Base-by-base conservation (phyloP, 2,329 filamentous ascomycete species). In the Plenodomus biglobosus region DNA sequence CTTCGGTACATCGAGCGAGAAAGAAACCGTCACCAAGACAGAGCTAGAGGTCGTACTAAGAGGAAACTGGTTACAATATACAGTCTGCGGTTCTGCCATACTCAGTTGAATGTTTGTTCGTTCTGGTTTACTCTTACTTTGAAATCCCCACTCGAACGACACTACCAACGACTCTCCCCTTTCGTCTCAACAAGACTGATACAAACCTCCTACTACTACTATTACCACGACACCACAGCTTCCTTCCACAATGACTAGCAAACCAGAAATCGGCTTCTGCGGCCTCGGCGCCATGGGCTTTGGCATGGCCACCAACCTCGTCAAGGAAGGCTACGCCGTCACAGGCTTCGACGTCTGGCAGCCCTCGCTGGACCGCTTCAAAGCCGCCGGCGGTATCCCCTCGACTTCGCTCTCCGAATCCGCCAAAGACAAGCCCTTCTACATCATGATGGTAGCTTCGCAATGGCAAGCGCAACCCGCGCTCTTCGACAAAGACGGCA, bases 281-380 rank as follows among this genome's bases (percentile, higher is more conserved):
- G 87, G 87, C 76, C 84, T 91, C 2, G 87, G 87, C 47, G 87
- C 87, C 71, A 90, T 90, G 87, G 87, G 87, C 65, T 87, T 89
- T 68, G 87, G 87, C 66, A 90, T 91, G 87, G 87, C 87, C 55
- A 87, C 82, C 50, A 80, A 90, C 65, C 80, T 91, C 38, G 76
- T 90, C 61, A 83, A 84, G 57, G 74, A 81, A 55, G 85, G 85
- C 48, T 88, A 86, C 69, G 52, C 74, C 20, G 86, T 90, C 19
- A 85, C 82, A 18, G 87, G 87, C 46, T 90, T 84, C 66, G 87
- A 91, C 63, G 81, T 90, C 35, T 89, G 82, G 74, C 75, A 75
- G 2, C 84, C 85, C 5, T 84, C 85, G 0, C 78, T 90, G 27
- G 81, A 86, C 46, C 80, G 79, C 18, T 89, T 90, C 74, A 72